Evolutionary conservation across 192 early-diverging fungal genomes (phyloP), one percentile per base, ranked within the genome.

Genomic region (Coemansia sp.): DNA sequence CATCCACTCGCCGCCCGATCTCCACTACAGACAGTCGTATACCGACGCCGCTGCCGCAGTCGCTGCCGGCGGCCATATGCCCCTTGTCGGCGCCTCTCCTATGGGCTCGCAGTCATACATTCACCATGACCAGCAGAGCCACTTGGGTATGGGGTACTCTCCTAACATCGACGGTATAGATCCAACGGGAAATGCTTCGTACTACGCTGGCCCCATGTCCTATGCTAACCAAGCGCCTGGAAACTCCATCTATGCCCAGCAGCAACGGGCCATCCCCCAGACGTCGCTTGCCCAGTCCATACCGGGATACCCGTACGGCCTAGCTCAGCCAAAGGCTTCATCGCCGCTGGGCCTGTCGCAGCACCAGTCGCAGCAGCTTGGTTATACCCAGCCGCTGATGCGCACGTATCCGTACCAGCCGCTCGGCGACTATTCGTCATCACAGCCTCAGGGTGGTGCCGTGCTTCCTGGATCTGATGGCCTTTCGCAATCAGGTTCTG

Each of bases 201-300:
- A 81, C 65, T 81, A 81, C 59, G 66, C 79, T 61, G 66, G 71
- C 52, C 35, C 76, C 13, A 63, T 69, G 66, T 25, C 49, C 19
- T 73, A 73, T 43, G 23, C 50, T 22, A 63, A 36, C 22, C 48
- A 67, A 43, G 67, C 64, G n/a, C 52, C 61, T 10, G 54, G 49
- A 14, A 68, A 65, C 40, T 5, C 65, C 29, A 65, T 63, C 9
- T 71, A 80, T 35, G 48, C 58, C 5, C 69, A 71, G 66, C 66
- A 46, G 43, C 20, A 52, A 3, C 74, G 70, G 0, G 25, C 25
- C n/a, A 33, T 70, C 17, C 15, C 62, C 0, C 69, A 67, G n/a
- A 10, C 62, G 0, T 65, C 52, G 7, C 59, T 80, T 59, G 33
- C 63, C 6, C 43, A 33, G 25, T 45, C 40, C 22, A 22, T 74